These are phyloP conservation scores for Botrytis porri DNA, from an alignment of 2,329 filamentous ascomycete genomes.

Conservation along the genomic window DNA sequence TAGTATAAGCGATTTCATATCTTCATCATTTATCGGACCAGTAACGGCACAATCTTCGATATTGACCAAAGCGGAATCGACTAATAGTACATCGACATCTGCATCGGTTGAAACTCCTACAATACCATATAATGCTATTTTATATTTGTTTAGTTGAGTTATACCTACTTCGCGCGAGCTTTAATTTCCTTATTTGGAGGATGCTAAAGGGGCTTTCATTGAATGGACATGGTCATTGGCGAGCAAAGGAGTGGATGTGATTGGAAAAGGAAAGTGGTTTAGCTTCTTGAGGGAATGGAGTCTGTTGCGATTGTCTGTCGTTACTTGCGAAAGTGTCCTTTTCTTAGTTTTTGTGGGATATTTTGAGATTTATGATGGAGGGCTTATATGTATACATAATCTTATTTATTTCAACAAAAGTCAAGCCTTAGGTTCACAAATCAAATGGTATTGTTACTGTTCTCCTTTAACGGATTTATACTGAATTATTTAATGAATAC, in stretches of 20 bases:
- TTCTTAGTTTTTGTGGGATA: not conserved
- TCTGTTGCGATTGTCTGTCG: not conserved
- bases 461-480: not conserved
- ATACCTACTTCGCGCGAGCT: constrained; percentile 15
- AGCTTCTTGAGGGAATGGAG: not conserved
- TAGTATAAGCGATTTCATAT: not conserved
- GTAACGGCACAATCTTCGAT: not conserved
- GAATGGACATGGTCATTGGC: no score
- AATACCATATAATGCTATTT: not conserved
- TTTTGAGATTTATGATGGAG: not conserved
- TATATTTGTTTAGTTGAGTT: constrained; percentile 12
- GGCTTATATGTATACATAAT: accelerated
- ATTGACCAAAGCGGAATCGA: not conserved
- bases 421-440: not conserved
- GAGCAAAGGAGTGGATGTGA: accelerated
- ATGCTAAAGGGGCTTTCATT: not conserved
- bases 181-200: not conserved
- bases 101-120: not conserved
- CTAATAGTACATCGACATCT: not conserved
- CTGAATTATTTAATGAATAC: accelerated
- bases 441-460: not conserved
- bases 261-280: not conserved
- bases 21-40: not conserved
- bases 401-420: not conserved
- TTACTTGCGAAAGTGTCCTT: accelerated